Percentiles rank a stretch among this genome's conserved stretches.
phyloP scores from a whole-genome alignment of 305 asterid genomes.

The Fraxinus floribunda region DNA sequence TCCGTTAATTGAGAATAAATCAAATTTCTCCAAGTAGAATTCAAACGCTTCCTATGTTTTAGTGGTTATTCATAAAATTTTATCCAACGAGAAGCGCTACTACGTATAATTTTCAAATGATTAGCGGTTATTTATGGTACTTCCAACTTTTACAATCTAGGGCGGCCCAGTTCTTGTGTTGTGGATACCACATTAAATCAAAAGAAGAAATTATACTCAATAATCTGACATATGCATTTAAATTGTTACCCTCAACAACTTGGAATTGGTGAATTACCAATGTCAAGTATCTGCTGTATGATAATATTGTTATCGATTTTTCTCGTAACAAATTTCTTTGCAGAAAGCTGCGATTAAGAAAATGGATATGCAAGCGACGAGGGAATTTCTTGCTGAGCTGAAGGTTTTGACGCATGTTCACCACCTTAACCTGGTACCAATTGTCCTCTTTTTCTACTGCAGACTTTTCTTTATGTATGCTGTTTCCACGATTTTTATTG shows the following conservation, averaged over 20 bases:
- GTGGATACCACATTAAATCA: neutral
- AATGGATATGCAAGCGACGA: constrained; percentile 96
- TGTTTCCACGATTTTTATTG: neutral
- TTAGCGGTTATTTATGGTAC: neutral
- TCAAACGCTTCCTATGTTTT: neutral
- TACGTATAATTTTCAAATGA: neutral
- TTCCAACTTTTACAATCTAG: neutral
- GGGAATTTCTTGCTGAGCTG: constrained; percentile 90
- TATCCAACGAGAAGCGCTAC: neutral
- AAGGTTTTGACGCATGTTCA: constrained; percentile 92
- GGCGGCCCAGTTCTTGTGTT: neutral
- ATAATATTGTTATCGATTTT: neutral
- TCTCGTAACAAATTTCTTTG: constrained; percentile 21
- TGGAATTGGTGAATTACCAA: constrained; percentile 13
- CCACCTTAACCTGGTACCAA: constrained; percentile 92
- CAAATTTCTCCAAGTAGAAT: neutral
- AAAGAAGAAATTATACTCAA: neutral
- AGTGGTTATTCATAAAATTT: neutral
- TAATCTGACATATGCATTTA: neutral
- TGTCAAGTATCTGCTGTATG: constrained; percentile 11
- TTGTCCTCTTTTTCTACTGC: neutral
- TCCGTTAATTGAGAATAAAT: neutral
- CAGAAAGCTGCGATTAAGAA: constrained; percentile 99
- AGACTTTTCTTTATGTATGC: constrained; percentile 8
- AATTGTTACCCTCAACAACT: neutral